A percentile compares a stretch with the other conserved stretches of the same genome.
Evolutionary conservation across 2,329 filamentous ascomycete species (phyloP).

Genomic region (Helotiales sp.): DNA sequence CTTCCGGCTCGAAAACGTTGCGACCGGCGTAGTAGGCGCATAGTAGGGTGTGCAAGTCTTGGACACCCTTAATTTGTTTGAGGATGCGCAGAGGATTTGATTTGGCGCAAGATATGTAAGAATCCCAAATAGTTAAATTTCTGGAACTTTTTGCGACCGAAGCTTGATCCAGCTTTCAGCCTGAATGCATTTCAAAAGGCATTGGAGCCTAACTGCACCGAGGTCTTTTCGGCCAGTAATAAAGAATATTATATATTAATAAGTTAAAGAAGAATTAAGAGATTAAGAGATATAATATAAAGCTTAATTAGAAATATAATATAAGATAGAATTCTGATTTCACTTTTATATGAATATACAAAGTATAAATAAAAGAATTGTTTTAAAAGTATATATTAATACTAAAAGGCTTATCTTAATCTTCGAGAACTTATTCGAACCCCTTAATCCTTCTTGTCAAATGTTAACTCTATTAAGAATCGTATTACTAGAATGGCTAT

Average conservation of each 20-base stretch:
- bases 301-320: not conserved
- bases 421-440: not conserved
- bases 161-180: not conserved
- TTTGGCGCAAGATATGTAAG: slow-evolving; percentile 14
- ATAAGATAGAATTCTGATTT: not conserved
- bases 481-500: not conserved
- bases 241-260: not conserved
- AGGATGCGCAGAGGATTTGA: slow-evolving; percentile 7
- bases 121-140: slow-evolving; percentile 16
- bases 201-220: slow-evolving; percentile 11
- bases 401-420: not conserved
- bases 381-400: not conserved
- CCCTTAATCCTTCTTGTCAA: not conserved
- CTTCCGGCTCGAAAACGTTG: slow-evolving; percentile 15
- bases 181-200: not conserved
- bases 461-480: no score
- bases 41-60: slow-evolving; percentile 9
- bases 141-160: slow-evolving; percentile 6
- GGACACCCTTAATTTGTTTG: slow-evolving; percentile 9
- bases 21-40: slow-evolving; percentile 8
- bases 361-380: not conserved
- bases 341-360: not conserved
- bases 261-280: not conserved
- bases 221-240: slow-evolving; percentile 7
- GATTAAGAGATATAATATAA: not conserved